Evolutionary conservation across 768 basidiomycete species (phyloP).

Genomic region (Tricholomella constricta): DNA sequence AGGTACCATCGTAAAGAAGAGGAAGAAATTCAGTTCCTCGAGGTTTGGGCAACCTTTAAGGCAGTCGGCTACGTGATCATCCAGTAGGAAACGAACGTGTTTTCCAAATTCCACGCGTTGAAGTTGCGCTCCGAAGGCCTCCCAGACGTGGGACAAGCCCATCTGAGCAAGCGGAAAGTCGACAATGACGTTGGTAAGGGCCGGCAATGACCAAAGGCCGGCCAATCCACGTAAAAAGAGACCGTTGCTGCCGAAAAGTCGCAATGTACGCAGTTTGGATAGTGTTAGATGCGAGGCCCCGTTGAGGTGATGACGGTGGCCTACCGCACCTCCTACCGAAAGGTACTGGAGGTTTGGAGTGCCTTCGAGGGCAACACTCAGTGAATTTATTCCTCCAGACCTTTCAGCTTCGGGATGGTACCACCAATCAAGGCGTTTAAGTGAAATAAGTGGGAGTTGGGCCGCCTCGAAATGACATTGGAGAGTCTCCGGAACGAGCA

Average conservation of each 20-base stretch:
- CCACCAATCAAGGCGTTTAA: slow-evolving; percentile 74
- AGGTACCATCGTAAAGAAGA: slow-evolving; percentile 49
- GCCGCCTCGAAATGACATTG: slow-evolving; percentile 57
- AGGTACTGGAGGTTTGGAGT: slow-evolving; percentile 63
- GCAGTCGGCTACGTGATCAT: slow-evolving; percentile 49
- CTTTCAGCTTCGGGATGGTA: slow-evolving; percentile 57
- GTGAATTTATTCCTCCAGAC: slow-evolving; percentile 66
- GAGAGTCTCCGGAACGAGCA: slow-evolving; percentile 26
- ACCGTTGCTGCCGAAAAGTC: slow-evolving; percentile 50
- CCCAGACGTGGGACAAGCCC: slow-evolving; percentile 50
- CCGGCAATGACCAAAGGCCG: slow-evolving; percentile 52
- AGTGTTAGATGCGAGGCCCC: slow-evolving; percentile 36
- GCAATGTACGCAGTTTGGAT: slow-evolving; percentile 53
- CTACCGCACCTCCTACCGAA: slow-evolving; percentile 50
- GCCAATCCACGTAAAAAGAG: slow-evolving; percentile 51
- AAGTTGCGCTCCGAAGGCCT: slow-evolving; percentile 50
- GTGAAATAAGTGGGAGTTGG: slow-evolving; percentile 45
- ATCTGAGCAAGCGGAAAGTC: slow-evolving; percentile 45
- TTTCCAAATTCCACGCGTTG: slow-evolving; percentile 58
- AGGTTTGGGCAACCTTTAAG: slow-evolving; percentile 49
- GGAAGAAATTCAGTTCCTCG: slow-evolving; percentile 54
- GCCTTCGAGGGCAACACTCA: slow-evolving; percentile 49
- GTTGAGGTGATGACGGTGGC: slow-evolving; percentile 25
- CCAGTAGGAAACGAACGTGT: slow-evolving; percentile 53
- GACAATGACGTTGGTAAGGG: slow-evolving; percentile 50